Evolutionary conservation across 352 stramenopile species (phyloP).

Genomic region (Thalassiosira livingstoniorum): DNA sequence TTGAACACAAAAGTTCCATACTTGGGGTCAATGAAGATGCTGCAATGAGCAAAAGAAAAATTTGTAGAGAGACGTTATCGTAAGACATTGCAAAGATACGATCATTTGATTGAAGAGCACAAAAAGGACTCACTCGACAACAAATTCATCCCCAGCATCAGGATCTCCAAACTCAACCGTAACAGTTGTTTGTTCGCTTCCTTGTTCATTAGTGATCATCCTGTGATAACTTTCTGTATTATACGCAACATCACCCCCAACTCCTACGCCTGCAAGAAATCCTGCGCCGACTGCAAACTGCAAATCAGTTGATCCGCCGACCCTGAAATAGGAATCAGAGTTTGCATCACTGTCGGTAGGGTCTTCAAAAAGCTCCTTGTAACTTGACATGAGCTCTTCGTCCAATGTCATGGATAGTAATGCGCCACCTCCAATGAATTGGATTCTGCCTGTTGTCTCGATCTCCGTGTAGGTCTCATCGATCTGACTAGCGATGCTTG

Average conservation of each 20-base stretch:
- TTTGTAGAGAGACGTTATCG: neutral
- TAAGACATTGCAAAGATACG: neutral
- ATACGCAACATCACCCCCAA: neutral
- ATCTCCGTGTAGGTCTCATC: neutral
- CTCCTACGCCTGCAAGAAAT: neutral
- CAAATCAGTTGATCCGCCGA: neutral
- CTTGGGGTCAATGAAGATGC: neutral
- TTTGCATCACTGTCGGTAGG: neutral
- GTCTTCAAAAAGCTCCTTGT: neutral
- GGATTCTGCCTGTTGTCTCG: no score
- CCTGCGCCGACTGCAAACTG: neutral
- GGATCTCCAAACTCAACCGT: neutral
- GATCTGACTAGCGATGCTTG: neutral
- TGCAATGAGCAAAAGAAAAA: neutral
- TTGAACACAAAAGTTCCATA: constrained; percentile 11
- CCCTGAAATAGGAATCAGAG: neutral
- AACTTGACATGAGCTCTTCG: neutral
- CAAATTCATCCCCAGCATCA: neutral
- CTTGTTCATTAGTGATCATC: neutral
- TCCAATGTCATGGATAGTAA: neutral
- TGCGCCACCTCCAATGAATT: no score
- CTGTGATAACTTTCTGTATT: neutral
- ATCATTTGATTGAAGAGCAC: neutral
- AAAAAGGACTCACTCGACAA: neutral
- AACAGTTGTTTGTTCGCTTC: neutral